These are phyloP conservation scores for Lasiosphaeria miniovina DNA, from an alignment of 495 filamentous ascomycete species.

Conservation along the genomic window DNA sequence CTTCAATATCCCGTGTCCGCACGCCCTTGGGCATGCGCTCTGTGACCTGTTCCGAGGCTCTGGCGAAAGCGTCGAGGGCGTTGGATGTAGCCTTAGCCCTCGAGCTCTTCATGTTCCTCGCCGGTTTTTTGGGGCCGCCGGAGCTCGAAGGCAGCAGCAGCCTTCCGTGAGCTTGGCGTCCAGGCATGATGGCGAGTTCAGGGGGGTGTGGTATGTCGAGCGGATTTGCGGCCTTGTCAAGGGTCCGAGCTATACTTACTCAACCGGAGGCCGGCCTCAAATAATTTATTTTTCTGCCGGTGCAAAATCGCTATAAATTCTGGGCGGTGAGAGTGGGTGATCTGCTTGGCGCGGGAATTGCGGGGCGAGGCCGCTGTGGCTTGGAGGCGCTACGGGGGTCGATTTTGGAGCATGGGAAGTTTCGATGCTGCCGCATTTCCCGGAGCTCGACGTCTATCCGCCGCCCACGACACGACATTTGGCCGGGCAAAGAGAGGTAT, in stretches of 20 bases:
- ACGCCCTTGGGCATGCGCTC: conserved; percentile 37
- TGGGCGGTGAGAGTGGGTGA: conserved; percentile 30
- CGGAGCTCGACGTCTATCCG: no score
- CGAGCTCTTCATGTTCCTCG: conserved; percentile 34
- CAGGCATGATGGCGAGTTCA: conserved; percentile 54
- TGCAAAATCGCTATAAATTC: conserved; percentile 15
- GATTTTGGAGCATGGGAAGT: no score
- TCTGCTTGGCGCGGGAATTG: background rate
- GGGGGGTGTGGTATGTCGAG: background rate
- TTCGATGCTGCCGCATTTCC: no score
- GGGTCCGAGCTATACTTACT: background rate
- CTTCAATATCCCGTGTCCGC: conserved; percentile 44
- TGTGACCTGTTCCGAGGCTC: conserved; percentile 63
- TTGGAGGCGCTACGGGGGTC: conserved; percentile 3
- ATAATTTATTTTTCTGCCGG: conserved; percentile 22
- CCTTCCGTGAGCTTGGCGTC: conserved; percentile 60
- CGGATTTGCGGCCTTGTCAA: conserved; percentile 1
- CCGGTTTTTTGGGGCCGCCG: conserved; percentile 1
- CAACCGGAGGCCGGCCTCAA: background rate
- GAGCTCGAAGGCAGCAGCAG: conserved; percentile 33
- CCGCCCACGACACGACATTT: no score
- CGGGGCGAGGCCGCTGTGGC: no score
- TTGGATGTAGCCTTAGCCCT: conserved; percentile 48
- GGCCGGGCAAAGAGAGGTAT: no score
- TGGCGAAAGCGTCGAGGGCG: conserved; percentile 78